phyloP scores from a whole-genome alignment of 2,329 filamentous ascomycete genomes.

The Monilinia fructicola region DNA sequence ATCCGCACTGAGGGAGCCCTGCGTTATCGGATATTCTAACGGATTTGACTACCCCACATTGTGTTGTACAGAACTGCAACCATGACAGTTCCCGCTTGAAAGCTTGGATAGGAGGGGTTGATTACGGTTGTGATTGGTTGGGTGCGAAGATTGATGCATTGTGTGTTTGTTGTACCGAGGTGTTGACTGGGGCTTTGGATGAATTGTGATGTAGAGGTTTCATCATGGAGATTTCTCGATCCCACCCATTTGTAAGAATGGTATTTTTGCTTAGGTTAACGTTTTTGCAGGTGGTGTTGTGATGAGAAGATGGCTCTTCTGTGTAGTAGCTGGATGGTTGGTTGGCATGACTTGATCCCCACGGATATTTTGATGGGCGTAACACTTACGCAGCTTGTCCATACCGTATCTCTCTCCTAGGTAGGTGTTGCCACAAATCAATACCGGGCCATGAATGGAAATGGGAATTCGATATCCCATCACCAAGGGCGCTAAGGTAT shows the following conservation, averaged over 20 bases:
- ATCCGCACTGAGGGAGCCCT: background rate
- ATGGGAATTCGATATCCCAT: conserved; percentile 8
- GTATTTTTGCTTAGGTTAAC: too few species aligned
- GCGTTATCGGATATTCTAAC: conserved; percentile 9
- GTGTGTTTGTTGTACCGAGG: background rate
- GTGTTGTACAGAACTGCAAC: background rate
- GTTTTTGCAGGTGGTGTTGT: background rate
- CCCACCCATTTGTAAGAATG: background rate
- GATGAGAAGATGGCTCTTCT: background rate
- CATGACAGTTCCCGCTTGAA: conserved; percentile 13
- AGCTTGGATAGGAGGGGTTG: background rate
- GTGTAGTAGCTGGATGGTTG: too few species aligned
- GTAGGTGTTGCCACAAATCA: background rate
- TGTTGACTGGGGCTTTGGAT: background rate
- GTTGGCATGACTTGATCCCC: too few species aligned
- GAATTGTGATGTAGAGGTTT: background rate
- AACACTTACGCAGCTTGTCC: background rate
- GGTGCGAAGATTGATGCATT: background rate
- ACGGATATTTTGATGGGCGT: too few species aligned
- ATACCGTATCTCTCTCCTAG: too few species aligned
- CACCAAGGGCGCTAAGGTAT: conserved; percentile 6
- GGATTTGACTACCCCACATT: conserved; percentile 6
- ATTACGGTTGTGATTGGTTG: background rate
- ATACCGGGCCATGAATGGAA: background rate
- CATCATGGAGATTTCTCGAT: background rate